A percentile compares a stretch with the other conserved stretches of the same genome.
These are phyloP conservation scores for Penicillium cataractarum DNA, from an alignment of 495 filamentous ascomycete species.

Conservation along the genomic window DNA sequence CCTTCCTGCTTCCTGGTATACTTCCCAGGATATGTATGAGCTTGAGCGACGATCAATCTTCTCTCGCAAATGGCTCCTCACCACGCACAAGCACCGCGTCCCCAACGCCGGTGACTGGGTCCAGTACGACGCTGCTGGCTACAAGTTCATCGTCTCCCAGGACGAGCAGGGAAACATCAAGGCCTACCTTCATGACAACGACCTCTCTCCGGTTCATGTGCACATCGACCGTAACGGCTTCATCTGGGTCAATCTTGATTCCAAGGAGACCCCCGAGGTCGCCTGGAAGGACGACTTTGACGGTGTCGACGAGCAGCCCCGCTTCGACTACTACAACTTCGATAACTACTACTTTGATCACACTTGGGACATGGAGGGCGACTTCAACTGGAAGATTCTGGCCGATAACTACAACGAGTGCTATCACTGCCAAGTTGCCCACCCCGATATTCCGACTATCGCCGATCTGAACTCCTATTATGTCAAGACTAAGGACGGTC, in stretches of 20 bases:
- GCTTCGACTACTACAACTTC: conserved; percentile 48
- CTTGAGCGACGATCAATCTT: conserved; percentile 54
- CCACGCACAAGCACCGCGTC: conserved; percentile 51
- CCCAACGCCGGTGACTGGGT: conserved; percentile 49
- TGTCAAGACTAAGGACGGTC: conserved; percentile 42
- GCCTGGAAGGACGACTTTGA: conserved; percentile 49
- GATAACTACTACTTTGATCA: conserved; percentile 52
- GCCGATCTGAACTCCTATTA: conserved; percentile 46
- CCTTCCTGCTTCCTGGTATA: conserved; percentile 52
- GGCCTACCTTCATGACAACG: conserved; percentile 49
- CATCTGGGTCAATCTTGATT: conserved; percentile 53
- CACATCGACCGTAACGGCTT: conserved; percentile 52
- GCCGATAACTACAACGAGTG: conserved; percentile 58
- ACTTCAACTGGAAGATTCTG: conserved; percentile 55
- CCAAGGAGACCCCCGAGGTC: conserved; percentile 33
- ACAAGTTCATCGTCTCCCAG: conserved; percentile 46
- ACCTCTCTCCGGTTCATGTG: conserved; percentile 42
- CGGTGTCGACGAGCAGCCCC: conserved; percentile 43
- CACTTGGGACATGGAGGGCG: conserved; percentile 49
- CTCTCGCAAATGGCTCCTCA: conserved; percentile 51
- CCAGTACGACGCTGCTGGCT: conserved; percentile 48
- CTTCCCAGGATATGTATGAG: conserved; percentile 49
- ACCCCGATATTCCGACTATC: conserved; percentile 48
- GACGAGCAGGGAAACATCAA: conserved; percentile 49
- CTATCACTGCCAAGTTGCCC: conserved; percentile 54